Base-by-base conservation (phyloP, 108 stramenopile genomes). In the Fistulifera solaris region DNA sequence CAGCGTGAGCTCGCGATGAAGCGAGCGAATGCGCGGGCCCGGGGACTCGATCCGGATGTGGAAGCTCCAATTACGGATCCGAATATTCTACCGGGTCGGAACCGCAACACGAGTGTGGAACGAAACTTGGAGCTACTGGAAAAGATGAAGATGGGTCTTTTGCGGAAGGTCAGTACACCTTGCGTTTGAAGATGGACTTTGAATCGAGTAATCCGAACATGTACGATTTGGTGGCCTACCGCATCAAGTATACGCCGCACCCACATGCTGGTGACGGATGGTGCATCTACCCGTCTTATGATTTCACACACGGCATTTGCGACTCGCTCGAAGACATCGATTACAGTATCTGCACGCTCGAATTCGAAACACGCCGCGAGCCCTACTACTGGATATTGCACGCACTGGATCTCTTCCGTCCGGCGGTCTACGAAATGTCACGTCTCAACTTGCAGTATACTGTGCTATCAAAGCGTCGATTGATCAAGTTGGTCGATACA, bases 221-320 rank as follows among this genome's bases (percentile, higher is more conserved):
- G 87, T 98, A 94, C 65, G 98, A 99, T 78, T 77, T 94, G 72
- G 77, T 90, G 11, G 86, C 88, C 23, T 99, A 99, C 62, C 93
- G 98, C 27, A 94, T 99, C 73, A 89, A 89, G 52, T 97, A 85
- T 64, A 80, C 83, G 13, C 66, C 90, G 19, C 98, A 99, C 74
- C 98, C 96, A 22, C 93, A 95, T 67, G 86, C 91, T 2, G 98
- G 97, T 5, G 76, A 85, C 52, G 91, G 85, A 27, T 98, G 98
- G 97, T 98, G 96, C 68, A 94, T 99, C 62, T 99, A 99, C 66
- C 98, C 98, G 0, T 79, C 87, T 15, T 99, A 99, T 64, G 98
- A 99, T 65, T 99, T 81, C 59, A 97, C 98, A 19, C 98, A 99
- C 73, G 96, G 98, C 62, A 83, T 97, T 45, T 89, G 89, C 63